Conservation (phyloP, 352 stramenopile species). For the Phytopythium litorale region DNA sequence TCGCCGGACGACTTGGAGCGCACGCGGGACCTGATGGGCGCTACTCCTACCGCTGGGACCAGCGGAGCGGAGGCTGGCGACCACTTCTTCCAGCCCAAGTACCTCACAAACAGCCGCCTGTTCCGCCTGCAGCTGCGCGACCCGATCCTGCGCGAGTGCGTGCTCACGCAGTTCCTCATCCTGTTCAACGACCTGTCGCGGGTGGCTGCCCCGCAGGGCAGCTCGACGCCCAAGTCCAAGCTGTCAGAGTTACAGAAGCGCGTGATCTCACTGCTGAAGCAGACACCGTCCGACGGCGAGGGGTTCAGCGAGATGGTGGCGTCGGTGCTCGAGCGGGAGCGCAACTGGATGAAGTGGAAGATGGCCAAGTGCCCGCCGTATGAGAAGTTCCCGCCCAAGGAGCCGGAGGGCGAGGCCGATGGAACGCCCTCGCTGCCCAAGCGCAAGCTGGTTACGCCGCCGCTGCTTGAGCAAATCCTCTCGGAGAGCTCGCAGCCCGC, state of each 20-base stretch:
- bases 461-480: slow-evolving; percentile 76
- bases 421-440: slow-evolving; percentile 8
- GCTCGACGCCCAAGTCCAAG: slow-evolving; percentile 52
- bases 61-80: slow-evolving; percentile 27
- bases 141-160: slow-evolving; percentile 85
- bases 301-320: slow-evolving; percentile 88
- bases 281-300: slow-evolving; percentile 84
- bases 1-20: slow-evolving; percentile 76
- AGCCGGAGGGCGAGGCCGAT: slow-evolving; percentile 16
- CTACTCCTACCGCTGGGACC: slow-evolving; percentile 33
- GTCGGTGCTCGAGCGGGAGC: slow-evolving; percentile 82
- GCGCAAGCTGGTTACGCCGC: slow-evolving; percentile 22
- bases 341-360: slow-evolving; percentile 91
- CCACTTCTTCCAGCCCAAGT: slow-evolving; percentile 91
- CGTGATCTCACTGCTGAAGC: slow-evolving; percentile 72
- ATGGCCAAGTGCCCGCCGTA: slow-evolving; percentile 82
- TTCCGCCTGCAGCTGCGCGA: slow-evolving; percentile 90
- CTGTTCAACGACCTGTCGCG: slow-evolving; percentile 72
- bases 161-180: slow-evolving; percentile 87
- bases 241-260: slow-evolving; percentile 63
- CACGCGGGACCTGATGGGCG: slow-evolving; percentile 43
- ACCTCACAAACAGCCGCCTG: slow-evolving; percentile 89
- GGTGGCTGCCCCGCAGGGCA: slow-evolving; percentile 42
- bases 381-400: slow-evolving; percentile 39
- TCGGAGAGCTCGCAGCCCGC: slow-evolving; percentile 71